Percentiles rank a stretch among this genome's conserved stretches.
phyloP scores from a whole-genome alignment of 2,329 filamentous ascomycete species.

The Scolecobasidium constrictum region DNA sequence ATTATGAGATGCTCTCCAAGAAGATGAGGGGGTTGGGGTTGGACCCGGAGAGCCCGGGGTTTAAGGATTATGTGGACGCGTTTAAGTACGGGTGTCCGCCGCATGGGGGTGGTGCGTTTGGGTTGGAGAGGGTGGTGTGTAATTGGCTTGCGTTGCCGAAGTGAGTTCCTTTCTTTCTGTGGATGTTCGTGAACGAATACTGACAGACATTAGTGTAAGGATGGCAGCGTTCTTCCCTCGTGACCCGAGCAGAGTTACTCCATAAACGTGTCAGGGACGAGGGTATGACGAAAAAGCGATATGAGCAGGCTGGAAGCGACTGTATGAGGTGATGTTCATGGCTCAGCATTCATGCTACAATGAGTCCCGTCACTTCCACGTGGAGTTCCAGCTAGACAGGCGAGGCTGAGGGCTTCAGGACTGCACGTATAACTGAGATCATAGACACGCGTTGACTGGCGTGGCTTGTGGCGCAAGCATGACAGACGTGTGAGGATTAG shows the following conservation, averaged over 20 bases:
- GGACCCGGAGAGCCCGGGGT: constrained; percentile 47
- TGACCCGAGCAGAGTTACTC: constrained; percentile 46
- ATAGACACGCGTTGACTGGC: no score
- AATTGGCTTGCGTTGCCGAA: constrained; percentile 56
- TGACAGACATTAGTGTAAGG: no score
- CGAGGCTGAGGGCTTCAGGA: background rate
- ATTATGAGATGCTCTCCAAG: constrained; percentile 45
- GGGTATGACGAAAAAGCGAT: background rate
- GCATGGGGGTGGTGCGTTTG: constrained; percentile 55
- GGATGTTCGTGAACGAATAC: no score
- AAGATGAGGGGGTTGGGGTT: constrained; percentile 49
- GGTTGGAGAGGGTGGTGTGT: constrained; percentile 56
- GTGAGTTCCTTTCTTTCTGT: no score
- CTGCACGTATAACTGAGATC: background rate
- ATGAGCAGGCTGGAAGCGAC: background rate
- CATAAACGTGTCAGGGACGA: constrained; percentile 18
- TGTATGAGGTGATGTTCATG: background rate
- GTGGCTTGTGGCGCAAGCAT: no score
- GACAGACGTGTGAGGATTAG: no score
- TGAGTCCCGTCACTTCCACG: background rate
- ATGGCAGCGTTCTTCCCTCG: constrained; percentile 53
- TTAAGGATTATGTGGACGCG: constrained; percentile 52
- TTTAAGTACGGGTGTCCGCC: constrained; percentile 55
- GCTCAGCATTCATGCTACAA: background rate
- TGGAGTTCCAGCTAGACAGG: background rate